A percentile compares a stretch with the other conserved stretches of the same genome.
These are phyloP conservation scores for Thermothelomyces thermophilus DNA, from an alignment of 2,329 filamentous ascomycete genomes.

Conservation along the genomic window DNA sequence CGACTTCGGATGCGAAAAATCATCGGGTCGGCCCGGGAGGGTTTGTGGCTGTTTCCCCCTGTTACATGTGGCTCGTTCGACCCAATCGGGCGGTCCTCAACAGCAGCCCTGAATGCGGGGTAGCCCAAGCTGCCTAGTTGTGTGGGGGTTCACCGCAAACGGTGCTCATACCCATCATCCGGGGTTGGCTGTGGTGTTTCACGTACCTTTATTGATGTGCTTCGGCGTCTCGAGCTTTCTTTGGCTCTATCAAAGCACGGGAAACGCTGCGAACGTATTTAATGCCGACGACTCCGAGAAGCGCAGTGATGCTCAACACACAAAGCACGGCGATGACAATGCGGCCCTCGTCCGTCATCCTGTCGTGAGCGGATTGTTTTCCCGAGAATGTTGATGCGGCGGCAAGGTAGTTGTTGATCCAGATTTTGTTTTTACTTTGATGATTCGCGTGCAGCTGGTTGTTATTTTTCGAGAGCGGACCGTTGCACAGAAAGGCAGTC, in stretches of 20 bases:
- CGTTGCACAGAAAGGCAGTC: background rate
- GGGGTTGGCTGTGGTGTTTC: no score
- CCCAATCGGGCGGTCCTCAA: background rate
- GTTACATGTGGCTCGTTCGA: conserved; percentile 4
- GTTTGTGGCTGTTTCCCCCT: conserved; percentile 7
- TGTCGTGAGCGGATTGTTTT: background rate
- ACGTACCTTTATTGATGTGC: background rate
- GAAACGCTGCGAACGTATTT: conserved; percentile 1
- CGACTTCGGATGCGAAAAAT: conserved; percentile 11
- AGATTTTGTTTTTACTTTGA: background rate
- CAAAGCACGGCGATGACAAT: conserved; percentile 11
- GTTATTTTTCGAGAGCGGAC: no score
- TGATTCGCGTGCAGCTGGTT: no score
- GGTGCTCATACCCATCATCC: background rate
- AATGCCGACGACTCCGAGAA: conserved; percentile 4
- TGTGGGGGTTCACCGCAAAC: background rate
- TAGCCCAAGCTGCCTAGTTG: background rate
- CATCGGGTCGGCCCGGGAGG: conserved; percentile 12
- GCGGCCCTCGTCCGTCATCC: background rate
- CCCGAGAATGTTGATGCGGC: no score
- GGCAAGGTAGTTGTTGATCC: no score
- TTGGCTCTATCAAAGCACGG: background rate
- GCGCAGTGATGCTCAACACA: background rate
- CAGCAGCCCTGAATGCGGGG: conserved; percentile 20
- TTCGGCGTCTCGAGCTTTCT: background rate